phyloP scores from a whole-genome alignment of 176 grass and related monocot genomes.

The Typha latifolia region DNA sequence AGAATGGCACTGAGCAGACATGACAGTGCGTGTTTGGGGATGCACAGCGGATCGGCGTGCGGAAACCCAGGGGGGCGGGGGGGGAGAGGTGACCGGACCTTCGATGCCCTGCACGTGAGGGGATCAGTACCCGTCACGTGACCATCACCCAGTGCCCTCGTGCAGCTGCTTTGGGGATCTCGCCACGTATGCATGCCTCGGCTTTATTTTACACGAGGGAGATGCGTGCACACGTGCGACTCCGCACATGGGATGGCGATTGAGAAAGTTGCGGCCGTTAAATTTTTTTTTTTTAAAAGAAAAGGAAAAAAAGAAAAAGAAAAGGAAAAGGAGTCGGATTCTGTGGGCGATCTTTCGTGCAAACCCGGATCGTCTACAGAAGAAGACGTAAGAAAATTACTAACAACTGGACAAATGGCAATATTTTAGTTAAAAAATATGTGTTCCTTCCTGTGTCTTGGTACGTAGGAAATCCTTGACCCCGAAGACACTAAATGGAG shows the following conservation, averaged over 20 bases:
- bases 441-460: not conserved
- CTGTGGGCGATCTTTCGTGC: constrained; percentile 14
- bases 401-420: not conserved
- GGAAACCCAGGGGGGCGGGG: too few species aligned
- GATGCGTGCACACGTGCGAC: constrained; percentile 49
- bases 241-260: constrained; percentile 24
- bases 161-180: constrained; percentile 16
- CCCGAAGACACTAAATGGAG: not conserved
- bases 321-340: constrained; percentile 16
- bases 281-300: too few species aligned
- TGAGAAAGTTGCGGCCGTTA: not conserved
- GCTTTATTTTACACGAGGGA: constrained; percentile 19
- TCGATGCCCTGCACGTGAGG: constrained; percentile 34
- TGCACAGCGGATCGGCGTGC: too few species aligned
- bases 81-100: not conserved
- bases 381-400: not conserved
- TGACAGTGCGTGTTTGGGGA: too few species aligned
- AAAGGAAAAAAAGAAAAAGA: not conserved
- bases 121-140: constrained; percentile 47
- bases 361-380: too few species aligned
- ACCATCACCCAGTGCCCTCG: constrained; percentile 9
- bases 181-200: constrained; percentile 33
- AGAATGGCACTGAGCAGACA: too few species aligned
- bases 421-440: not conserved
- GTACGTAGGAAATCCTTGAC: too few species aligned